phyloP scores from a whole-genome alignment of 1,284 basidiomycete species.

The Lentinula novae-zelandiae region DNA sequence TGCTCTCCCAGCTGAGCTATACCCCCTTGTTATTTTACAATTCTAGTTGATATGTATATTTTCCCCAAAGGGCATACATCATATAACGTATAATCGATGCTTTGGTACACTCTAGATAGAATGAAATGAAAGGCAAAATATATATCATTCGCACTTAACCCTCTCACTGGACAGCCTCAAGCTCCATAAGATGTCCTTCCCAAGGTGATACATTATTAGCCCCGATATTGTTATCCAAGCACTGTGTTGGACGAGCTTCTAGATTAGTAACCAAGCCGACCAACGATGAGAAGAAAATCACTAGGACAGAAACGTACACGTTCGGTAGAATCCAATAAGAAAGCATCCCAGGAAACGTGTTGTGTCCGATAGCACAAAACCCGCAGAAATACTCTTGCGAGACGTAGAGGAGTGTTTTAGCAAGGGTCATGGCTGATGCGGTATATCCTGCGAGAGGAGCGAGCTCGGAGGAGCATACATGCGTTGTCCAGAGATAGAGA shows the following conservation, averaged over 20 bases:
- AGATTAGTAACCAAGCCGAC: neutral
- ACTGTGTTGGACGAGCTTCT: constrained; percentile 19
- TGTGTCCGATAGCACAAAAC: constrained; percentile 49
- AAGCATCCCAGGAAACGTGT: constrained; percentile 33
- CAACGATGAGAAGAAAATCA: constrained; percentile 3
- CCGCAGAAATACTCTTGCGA: constrained; percentile 42
- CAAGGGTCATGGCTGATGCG: constrained; percentile 47
- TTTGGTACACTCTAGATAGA: neutral
- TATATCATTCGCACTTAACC: neutral
- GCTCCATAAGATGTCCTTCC: constrained; percentile 27
- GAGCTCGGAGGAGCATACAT: constrained; percentile 20
- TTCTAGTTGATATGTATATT: no score
- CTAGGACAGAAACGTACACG: constrained; percentile 25
- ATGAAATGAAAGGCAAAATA: neutral
- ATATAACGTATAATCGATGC: no score
- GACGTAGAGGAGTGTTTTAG: constrained; percentile 51
- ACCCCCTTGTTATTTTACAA: neutral
- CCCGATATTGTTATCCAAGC: constrained; percentile 38
- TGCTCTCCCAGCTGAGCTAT: constrained; percentile 13
- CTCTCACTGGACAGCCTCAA: neutral
- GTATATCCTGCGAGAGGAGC: constrained; percentile 41
- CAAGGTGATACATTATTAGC: constrained; percentile 33
- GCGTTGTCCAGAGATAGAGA: constrained; percentile 36
- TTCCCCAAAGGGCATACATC: no score
- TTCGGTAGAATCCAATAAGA: constrained; percentile 50